Evolutionary conservation across 2,329 filamentous ascomycete genomes (phyloP).

Genomic region (Apiospora sp.): DNA sequence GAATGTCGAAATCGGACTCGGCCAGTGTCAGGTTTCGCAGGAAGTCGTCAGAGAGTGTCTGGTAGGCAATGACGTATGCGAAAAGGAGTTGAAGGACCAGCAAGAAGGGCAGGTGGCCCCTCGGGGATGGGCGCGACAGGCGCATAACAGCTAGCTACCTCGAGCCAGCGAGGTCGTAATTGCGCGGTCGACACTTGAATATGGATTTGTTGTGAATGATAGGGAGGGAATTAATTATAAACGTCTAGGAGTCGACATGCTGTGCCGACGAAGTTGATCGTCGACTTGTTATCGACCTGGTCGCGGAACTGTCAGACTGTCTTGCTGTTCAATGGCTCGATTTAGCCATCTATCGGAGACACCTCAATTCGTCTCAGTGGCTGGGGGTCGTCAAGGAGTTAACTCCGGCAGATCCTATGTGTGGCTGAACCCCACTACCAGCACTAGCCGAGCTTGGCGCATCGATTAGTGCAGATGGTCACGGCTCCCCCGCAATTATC

Average conservation of each 20-base stretch:
- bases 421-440: background rate
- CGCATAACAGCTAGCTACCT: conserved; percentile 27
- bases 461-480: background rate
- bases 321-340: background rate
- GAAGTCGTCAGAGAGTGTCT: conserved; percentile 68
- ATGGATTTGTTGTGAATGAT: background rate
- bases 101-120: conserved; percentile 34
- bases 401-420: background rate
- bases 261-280: conserved; percentile 9
- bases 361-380: background rate
- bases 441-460: background rate
- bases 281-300: background rate
- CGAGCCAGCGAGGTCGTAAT: conserved; percentile 29
- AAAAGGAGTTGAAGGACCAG: conserved; percentile 37
- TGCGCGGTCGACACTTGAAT: background rate
- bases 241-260: background rate
- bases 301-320: background rate
- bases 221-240: background rate
- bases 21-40: conserved; percentile 69
- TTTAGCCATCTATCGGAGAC: conserved; percentile 12
- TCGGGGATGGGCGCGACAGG: conserved; percentile 20
- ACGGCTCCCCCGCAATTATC: conserved; percentile 4
- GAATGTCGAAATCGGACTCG: conserved; percentile 72
- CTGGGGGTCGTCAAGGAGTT: background rate
- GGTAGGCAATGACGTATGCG: conserved; percentile 43